phyloP scores from a whole-genome alignment of 2,329 filamentous ascomycete species.

The Penicillium sp. region DNA sequence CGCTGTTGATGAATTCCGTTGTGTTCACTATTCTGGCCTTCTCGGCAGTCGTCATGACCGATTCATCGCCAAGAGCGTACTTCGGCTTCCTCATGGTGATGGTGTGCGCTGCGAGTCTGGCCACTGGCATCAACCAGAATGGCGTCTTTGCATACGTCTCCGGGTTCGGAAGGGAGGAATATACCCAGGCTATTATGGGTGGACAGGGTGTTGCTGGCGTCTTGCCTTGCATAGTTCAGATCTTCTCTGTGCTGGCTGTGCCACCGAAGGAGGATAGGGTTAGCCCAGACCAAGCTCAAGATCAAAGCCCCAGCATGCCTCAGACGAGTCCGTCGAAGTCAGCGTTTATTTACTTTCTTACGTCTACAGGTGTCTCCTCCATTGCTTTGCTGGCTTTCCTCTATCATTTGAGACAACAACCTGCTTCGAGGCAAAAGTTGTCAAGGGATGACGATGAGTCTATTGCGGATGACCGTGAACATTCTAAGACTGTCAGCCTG shows the following conservation, averaged over 20 bases:
- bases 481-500: conserved; percentile 57
- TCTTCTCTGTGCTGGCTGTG: conserved; percentile 73
- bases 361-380: conserved; percentile 74
- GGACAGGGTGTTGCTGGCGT: conserved; percentile 92
- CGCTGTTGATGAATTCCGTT: conserved; percentile 73
- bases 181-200: conserved; percentile 94
- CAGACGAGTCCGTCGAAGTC: conserved; percentile 61
- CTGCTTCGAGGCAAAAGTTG: conserved; percentile 9
- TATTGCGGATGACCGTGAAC: conserved; percentile 13
- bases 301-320: conserved; percentile 32
- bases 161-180: conserved; percentile 80
- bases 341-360: conserved; percentile 88
- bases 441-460: conserved; percentile 17
- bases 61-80: conserved; percentile 64
- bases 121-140: conserved; percentile 86
- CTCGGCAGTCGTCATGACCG: conserved; percentile 70
- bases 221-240: conserved; percentile 81
- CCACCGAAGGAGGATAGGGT: conserved; percentile 45
- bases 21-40: conserved; percentile 76
- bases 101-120: conserved; percentile 75
- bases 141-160: conserved; percentile 89
- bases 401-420: conserved; percentile 62
- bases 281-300: conserved; percentile 26
- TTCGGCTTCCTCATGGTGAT: conserved; percentile 79
- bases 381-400: conserved; percentile 71